These are phyloP conservation scores for Talaromyces pinophilus DNA, from an alignment of 2,329 filamentous ascomycete genomes.

Conservation along the genomic window DNA sequence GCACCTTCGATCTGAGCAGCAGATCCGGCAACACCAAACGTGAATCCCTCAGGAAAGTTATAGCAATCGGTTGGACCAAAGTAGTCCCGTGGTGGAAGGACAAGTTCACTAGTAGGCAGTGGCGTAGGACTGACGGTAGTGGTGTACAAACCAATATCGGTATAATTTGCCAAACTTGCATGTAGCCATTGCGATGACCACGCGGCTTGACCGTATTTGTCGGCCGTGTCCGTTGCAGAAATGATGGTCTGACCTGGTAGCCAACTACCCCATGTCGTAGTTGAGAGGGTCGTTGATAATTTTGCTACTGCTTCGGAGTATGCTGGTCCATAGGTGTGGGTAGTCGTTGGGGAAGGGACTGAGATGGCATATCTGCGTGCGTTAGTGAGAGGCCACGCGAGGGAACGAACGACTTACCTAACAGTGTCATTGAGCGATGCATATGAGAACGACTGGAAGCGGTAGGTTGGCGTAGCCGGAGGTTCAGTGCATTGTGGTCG, in stretches of 20 bases:
- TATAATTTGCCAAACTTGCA: constrained; percentile 37
- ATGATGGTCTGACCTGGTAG: constrained; percentile 34
- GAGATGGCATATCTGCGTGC: constrained; percentile 36
- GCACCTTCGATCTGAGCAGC: constrained; percentile 51
- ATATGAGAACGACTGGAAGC: constrained; percentile 33
- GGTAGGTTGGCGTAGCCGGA: constrained; percentile 27
- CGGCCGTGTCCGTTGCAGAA: constrained; percentile 31
- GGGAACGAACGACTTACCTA: constrained; percentile 22
- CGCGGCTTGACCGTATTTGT: constrained; percentile 40
- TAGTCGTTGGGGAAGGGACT: constrained; percentile 34
- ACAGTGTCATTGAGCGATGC: constrained; percentile 35
- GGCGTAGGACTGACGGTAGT: constrained; percentile 59
- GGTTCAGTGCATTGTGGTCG: constrained; percentile 32
- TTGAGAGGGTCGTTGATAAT: constrained; percentile 30
- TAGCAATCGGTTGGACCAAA: constrained; percentile 46
- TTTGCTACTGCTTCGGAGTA: constrained; percentile 31
- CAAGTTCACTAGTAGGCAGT: constrained; percentile 56
- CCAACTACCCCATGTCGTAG: constrained; percentile 40
- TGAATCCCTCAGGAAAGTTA: constrained; percentile 42
- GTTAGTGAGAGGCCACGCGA: not conserved
- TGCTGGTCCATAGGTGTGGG: constrained; percentile 32
- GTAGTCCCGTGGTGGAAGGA: constrained; percentile 57
- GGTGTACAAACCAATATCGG: constrained; percentile 43
- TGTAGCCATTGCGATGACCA: constrained; percentile 40
- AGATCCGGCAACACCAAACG: constrained; percentile 47